A percentile compares a stretch with the other conserved stretches of the same genome.
Evolutionary conservation across 2,329 filamentous ascomycete genomes (phyloP).

Genomic region (Fusarium bactridioides): DNA sequence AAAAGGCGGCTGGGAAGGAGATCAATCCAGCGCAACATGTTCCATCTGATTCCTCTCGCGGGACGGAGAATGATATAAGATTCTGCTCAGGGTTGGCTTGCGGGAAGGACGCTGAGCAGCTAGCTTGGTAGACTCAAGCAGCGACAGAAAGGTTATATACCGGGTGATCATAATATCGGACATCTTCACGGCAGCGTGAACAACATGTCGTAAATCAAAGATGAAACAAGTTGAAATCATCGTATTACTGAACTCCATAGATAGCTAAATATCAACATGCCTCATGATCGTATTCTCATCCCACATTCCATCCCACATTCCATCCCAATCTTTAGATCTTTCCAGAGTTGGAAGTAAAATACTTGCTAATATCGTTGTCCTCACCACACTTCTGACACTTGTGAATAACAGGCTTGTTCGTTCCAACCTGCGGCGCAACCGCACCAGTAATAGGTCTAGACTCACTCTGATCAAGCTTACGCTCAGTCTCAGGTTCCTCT

Average conservation of each 20-base stretch:
- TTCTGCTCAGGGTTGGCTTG: not conserved
- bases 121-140: not conserved
- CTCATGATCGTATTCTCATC: not conserved
- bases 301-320: not conserved
- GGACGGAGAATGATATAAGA: not conserved
- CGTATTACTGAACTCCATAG: not conserved
- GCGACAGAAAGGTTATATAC: rapidly evolving
- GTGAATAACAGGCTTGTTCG: constrained; percentile 9
- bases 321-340: not conserved
- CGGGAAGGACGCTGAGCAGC: not conserved
- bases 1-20: not conserved
- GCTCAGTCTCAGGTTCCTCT: not conserved
- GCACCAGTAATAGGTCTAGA: not conserved
- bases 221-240: not conserved
- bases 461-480: not conserved
- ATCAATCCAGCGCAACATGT: constrained; percentile 20
- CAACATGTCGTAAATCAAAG: rapidly evolving
- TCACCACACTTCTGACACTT: constrained; percentile 23
- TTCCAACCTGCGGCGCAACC: not conserved
- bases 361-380: constrained; percentile 17
- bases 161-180: rapidly evolving
- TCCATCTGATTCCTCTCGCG: not conserved
- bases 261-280: not conserved
- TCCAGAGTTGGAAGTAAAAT: not conserved
- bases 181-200: rapidly evolving